Percentiles rank a stretch among this genome's conserved stretches.
Evolutionary conservation across 2,329 filamentous ascomycete species (phyloP).

Genomic region (Microthyrium microscopicum): DNA sequence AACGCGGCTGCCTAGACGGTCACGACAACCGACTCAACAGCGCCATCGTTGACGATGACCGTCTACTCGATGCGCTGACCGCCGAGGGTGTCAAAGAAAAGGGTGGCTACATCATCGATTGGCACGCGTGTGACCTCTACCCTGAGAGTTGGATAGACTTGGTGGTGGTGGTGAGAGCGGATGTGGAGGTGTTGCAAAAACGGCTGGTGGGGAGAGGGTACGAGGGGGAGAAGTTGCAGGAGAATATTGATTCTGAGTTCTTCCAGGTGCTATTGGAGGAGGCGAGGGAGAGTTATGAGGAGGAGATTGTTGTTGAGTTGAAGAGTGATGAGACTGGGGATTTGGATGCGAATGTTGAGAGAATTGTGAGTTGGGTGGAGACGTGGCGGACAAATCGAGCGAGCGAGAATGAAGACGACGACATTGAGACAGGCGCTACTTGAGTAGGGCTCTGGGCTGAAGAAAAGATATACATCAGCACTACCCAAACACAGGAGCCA

Average conservation of each 20-base stretch:
- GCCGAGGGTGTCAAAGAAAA: conserved; percentile 45
- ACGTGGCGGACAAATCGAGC: conserved; percentile 61
- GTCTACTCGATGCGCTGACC: conserved; percentile 82
- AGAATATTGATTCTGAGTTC: conserved; percentile 94
- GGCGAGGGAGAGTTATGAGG: conserved; percentile 70
- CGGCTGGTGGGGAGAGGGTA: conserved; percentile 65
- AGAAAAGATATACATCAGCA: no score
- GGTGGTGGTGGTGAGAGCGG: conserved; percentile 74
- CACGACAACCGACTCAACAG: conserved; percentile 73
- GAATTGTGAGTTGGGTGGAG: conserved; percentile 66
- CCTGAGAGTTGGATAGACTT: conserved; percentile 89
- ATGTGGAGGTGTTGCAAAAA: conserved; percentile 70
- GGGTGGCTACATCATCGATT: conserved; percentile 85
- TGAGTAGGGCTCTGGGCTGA: no score
- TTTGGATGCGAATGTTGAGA: conserved; percentile 74
- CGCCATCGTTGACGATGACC: conserved; percentile 89
- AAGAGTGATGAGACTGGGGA: conserved; percentile 67
- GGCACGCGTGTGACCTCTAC: conserved; percentile 95
- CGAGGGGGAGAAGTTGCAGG: conserved; percentile 72
- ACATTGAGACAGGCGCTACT: not conserved
- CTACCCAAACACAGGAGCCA: no score
- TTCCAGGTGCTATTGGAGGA: conserved; percentile 91
- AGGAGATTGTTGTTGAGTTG: conserved; percentile 78
- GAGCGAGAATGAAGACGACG: conserved; percentile 15
- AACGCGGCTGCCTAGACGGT: conserved; percentile 70